Conservation (phyloP, 148 eudicot genomes). For the Mesembryanthemum crystallinum region DNA sequence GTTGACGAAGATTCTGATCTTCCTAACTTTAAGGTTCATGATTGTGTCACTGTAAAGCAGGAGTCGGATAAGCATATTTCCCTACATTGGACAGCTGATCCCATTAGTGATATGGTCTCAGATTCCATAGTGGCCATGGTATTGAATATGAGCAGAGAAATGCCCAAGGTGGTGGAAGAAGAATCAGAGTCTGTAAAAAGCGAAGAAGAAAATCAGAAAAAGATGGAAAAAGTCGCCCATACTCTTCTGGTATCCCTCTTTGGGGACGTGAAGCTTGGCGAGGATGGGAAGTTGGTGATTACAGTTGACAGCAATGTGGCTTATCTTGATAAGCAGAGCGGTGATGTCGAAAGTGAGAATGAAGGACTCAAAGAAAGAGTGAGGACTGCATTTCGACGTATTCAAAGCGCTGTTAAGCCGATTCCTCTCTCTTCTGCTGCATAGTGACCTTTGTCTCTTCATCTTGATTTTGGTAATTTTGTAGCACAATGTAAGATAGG, state of each 20-base stretch:
- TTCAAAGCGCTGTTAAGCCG: slow-evolving; percentile 66
- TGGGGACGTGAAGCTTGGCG: slow-evolving; percentile 78
- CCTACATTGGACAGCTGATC: slow-evolving; percentile 81
- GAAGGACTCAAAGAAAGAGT: slow-evolving; percentile 83
- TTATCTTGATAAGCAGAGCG: slow-evolving; percentile 62
- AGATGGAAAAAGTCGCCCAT: slow-evolving; percentile 63
- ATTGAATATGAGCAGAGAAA: slow-evolving; percentile 70
- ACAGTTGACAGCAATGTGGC: slow-evolving; percentile 73
- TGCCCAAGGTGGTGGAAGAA: slow-evolving; percentile 70
- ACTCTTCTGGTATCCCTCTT: slow-evolving; percentile 75
- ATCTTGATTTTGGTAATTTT: not conserved
- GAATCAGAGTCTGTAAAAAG: slow-evolving; percentile 45
- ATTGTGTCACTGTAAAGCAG: slow-evolving; percentile 63
- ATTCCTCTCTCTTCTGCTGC: slow-evolving; percentile 59
- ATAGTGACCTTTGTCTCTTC: slow-evolving; percentile 8
- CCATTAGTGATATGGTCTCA: slow-evolving; percentile 91
- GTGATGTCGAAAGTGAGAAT: slow-evolving; percentile 79
- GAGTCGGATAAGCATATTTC: slow-evolving; percentile 84
- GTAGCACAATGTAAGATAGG: not conserved
- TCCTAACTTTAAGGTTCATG: slow-evolving; percentile 63
- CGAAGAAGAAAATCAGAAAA: slow-evolving; percentile 64
- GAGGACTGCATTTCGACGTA: slow-evolving; percentile 54
- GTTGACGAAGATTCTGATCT: slow-evolving; percentile 63
- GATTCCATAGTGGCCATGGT: slow-evolving; percentile 87
- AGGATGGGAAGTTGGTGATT: slow-evolving; percentile 66